Evolutionary conservation across 2,329 filamentous ascomycete species (phyloP).

Genomic region (Neopestalotiopsis sp.): DNA sequence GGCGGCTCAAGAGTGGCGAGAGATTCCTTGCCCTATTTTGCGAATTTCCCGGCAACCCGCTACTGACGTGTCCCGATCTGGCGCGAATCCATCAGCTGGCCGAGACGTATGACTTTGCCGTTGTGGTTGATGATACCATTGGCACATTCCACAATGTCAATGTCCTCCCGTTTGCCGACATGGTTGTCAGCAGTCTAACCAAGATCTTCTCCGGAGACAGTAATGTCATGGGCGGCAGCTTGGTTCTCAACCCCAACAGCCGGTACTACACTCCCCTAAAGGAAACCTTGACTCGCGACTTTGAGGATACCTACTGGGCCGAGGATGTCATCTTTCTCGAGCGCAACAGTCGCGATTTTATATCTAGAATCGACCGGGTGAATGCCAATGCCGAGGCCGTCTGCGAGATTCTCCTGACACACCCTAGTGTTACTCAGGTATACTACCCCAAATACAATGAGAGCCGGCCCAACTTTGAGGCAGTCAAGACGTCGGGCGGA

Average conservation of each 20-base stretch:
- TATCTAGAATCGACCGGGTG: slow-evolving; percentile 79
- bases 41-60: slow-evolving; percentile 93
- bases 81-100: slow-evolving; percentile 80
- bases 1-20: slow-evolving; percentile 72
- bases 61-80: slow-evolving; percentile 85
- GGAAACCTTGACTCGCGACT: slow-evolving; percentile 65
- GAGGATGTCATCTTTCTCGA: slow-evolving; percentile 96
- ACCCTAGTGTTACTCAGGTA: slow-evolving; percentile 72
- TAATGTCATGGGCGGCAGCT: slow-evolving; percentile 94
- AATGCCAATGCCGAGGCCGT: slow-evolving; percentile 87
- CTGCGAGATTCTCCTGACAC: slow-evolving; percentile 70
- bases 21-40: slow-evolving; percentile 85
- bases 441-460: slow-evolving; percentile 86
- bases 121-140: slow-evolving; percentile 95
- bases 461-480: slow-evolving; percentile 77
- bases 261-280: slow-evolving; percentile 76
- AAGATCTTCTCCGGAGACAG: slow-evolving; percentile 98
- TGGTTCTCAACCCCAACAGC: slow-evolving; percentile 68
- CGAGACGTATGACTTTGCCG: slow-evolving; percentile 83
- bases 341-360: slow-evolving; percentile 93
- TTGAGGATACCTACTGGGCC: slow-evolving; percentile 91
- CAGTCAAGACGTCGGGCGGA: slow-evolving; percentile 72
- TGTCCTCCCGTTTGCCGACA: slow-evolving; percentile 85
- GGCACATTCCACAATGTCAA: slow-evolving; percentile 97
- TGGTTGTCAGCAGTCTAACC: slow-evolving; percentile 93